A percentile compares a stretch with the other conserved stretches of the same genome.
phyloP scores from a whole-genome alignment of 768 basidiomycete genomes.

The Serpula lacrymans region DNA sequence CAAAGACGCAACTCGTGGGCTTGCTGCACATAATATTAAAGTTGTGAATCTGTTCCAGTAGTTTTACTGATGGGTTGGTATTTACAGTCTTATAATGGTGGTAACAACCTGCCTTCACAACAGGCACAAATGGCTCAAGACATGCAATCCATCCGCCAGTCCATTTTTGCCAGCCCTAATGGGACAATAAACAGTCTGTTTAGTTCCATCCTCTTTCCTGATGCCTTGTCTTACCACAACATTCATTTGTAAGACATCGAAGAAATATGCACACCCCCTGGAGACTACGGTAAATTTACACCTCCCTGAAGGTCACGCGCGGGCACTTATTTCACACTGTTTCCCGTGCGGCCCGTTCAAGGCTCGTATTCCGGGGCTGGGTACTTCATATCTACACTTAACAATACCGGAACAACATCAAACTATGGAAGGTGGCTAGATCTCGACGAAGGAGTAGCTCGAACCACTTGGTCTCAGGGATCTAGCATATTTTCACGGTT shows the following conservation, averaged over 20 bases:
- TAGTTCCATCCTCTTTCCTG: slow-evolving; percentile 1
- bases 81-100: slow-evolving; percentile 62
- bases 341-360: slow-evolving; percentile 21
- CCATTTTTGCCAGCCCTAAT: slow-evolving; percentile 54
- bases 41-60: too few species aligned
- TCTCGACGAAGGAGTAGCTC: slow-evolving; percentile 56
- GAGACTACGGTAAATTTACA: slow-evolving; percentile 52
- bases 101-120: slow-evolving; percentile 53
- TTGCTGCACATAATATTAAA: too few species aligned
- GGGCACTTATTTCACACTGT: slow-evolving; percentile 1
- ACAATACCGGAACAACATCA: slow-evolving; percentile 29
- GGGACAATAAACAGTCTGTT: slow-evolving; percentile 57
- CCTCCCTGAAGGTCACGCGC: too few species aligned
- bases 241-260: slow-evolving; percentile 42
- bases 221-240: slow-evolving; percentile 2
- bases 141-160: slow-evolving; percentile 51
- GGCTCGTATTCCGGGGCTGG: slow-evolving; percentile 72
- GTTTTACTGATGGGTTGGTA: not conserved
- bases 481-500: slow-evolving; percentile 49
- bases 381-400: slow-evolving; percentile 49
- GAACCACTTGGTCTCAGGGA: slow-evolving; percentile 58
- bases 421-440: slow-evolving; percentile 69
- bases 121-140: slow-evolving; percentile 39
- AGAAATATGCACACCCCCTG: slow-evolving; percentile 49
- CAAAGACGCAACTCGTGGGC: too few species aligned